Percentiles rank a stretch among this genome's conserved stretches.
These are phyloP conservation scores for Emergomyces africanus DNA, from an alignment of 2,329 filamentous ascomycete genomes.

Conservation along the genomic window DNA sequence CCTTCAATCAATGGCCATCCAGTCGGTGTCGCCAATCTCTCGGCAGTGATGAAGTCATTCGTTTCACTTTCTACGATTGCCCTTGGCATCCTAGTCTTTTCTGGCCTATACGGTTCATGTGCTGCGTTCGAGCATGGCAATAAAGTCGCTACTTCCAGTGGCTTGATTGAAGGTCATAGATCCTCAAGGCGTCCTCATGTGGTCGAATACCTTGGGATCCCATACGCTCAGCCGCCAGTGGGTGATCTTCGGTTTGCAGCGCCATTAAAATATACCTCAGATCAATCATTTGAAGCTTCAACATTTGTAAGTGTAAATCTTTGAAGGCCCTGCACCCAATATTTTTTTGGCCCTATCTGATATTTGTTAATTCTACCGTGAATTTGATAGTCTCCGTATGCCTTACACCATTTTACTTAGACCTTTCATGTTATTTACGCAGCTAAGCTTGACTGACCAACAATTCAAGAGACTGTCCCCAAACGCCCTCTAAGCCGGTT, in stretches of 20 bases:
- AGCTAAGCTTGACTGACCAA: not conserved
- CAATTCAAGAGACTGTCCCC: not conserved
- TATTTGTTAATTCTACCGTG: not conserved
- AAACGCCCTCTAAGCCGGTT: slow-evolving; percentile 2
- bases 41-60: slow-evolving; percentile 6
- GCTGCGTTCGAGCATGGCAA: slow-evolving; percentile 1
- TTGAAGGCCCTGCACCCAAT: no score
- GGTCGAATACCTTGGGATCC: slow-evolving; percentile 10
- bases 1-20: not conserved
- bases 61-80: slow-evolving; percentile 2
- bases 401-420: not conserved
- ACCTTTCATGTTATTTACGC: not conserved
- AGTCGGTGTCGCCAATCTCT: not conserved
- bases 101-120: not conserved
- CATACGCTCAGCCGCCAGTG: slow-evolving; percentile 8
- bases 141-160: slow-evolving; percentile 9
- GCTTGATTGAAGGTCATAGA: slow-evolving; percentile 8
- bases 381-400: not conserved
- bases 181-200: slow-evolving; percentile 7
- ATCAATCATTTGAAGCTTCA: not conserved
- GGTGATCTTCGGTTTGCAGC: slow-evolving; percentile 8
- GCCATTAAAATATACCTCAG: not conserved
- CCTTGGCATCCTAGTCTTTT: not conserved
- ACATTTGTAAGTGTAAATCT: not conserved
- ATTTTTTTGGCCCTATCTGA: no score